These are phyloP conservation scores for Phylloporus scabripes DNA, from an alignment of 768 basidiomycete species.

Conservation along the genomic window DNA sequence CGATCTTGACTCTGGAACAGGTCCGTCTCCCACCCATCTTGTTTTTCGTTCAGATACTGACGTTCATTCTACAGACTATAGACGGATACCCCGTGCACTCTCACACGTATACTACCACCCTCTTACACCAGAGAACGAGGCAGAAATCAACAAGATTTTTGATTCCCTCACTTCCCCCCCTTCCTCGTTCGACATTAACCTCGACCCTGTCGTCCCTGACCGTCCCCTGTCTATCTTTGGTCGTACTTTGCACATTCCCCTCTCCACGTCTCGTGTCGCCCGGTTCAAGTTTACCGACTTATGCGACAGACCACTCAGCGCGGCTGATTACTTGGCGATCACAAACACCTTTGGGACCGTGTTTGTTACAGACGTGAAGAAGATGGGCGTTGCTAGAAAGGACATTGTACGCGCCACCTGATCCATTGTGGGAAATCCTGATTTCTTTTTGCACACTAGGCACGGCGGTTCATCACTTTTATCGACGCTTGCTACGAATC, in stretches of 20 bases:
- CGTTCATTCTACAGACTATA: constrained; percentile 64
- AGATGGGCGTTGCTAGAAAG: constrained; percentile 82
- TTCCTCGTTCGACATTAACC: constrained; percentile 27
- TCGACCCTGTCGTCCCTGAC: constrained; percentile 51
- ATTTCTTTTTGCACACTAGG: constrained; percentile 37
- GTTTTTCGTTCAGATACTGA: neutral
- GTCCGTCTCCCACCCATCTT: constrained; percentile 31
- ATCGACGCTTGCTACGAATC: constrained; percentile 96
- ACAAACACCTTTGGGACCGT: constrained; percentile 84
- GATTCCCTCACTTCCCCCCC: constrained; percentile 54
- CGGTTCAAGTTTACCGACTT: constrained; percentile 82
- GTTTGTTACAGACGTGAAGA: constrained; percentile 82
- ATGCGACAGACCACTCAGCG: constrained; percentile 85
- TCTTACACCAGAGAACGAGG: constrained; percentile 53
- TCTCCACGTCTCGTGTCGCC: constrained; percentile 75
- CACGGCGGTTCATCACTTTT: constrained; percentile 94
- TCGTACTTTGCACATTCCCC: constrained; percentile 69
- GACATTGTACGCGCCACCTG: constrained; percentile 55
- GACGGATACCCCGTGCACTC: constrained; percentile 87
- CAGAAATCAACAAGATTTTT: constrained; percentile 84
- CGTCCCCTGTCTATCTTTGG: constrained; percentile 86
- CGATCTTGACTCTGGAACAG: constrained; percentile 93
- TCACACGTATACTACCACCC: constrained; percentile 93
- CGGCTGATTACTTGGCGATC: constrained; percentile 94
- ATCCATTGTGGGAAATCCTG: neutral